Evolutionary conservation across 116 monocot species (phyloP).

Genomic region (Trichopus zeylanicus): DNA sequence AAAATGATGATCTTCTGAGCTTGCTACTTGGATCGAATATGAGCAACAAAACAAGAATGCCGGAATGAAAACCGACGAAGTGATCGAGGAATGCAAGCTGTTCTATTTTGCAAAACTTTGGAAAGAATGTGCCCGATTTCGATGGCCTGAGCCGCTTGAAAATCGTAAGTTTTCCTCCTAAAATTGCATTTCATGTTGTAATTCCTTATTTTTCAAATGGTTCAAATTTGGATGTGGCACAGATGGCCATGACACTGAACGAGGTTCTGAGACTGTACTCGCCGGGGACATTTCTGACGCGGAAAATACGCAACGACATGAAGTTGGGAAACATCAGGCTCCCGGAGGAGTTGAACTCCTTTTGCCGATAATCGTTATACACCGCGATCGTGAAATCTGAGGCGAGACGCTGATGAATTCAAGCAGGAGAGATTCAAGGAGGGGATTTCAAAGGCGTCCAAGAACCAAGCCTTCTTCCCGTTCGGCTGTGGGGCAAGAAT

Average conservation of each 20-base stretch:
- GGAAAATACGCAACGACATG: conserved; percentile 5
- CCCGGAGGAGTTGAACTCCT: conserved; percentile 17
- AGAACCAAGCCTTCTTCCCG: conserved; percentile 27
- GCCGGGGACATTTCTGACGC: conserved; percentile 6
- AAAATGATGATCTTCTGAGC: conserved; percentile 33
- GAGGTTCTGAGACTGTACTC: conserved; percentile 50
- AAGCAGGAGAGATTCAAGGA: conserved; percentile 30
- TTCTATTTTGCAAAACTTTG: conserved; percentile 44
- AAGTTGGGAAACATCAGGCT: conserved; percentile 7
- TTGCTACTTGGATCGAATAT: conserved; percentile 48
- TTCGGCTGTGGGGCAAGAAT: conserved; percentile 40
- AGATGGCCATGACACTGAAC: conserved; percentile 46
- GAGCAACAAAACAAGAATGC: not conserved
- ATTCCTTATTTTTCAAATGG: not conserved
- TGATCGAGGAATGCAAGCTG: conserved; percentile 59
- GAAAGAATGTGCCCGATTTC: conserved; percentile 28
- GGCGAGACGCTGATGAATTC: conserved; percentile 31
- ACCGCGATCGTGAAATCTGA: conserved; percentile 24
- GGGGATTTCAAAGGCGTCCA: conserved; percentile 26
- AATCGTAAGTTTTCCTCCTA: conserved; percentile 26
- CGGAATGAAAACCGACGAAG: conserved; percentile 31
- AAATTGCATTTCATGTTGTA: not conserved
- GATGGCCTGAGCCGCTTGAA: conserved; percentile 44
- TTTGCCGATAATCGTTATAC: conserved; percentile 18
- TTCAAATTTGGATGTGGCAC: not conserved